A percentile compares a stretch with the other conserved stretches of the same genome.
Conservation (phyloP, 169 alveolate genomes). For the Plasmodium coatneyi region DNA sequence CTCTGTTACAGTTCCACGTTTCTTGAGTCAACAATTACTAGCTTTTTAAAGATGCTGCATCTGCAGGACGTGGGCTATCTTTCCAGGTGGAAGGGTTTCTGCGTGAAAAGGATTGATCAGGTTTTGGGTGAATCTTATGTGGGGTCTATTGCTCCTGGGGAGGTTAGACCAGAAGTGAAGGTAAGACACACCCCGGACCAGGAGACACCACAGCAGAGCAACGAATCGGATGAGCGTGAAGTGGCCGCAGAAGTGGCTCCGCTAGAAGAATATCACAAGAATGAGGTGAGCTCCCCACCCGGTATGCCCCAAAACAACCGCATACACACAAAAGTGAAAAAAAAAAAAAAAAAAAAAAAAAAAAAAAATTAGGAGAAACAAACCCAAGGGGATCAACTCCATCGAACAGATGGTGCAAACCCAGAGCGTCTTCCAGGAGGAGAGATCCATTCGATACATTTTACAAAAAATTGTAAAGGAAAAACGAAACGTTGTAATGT, state of each 20-base stretch:
- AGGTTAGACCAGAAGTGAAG: not conserved
- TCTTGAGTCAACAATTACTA: not conserved
- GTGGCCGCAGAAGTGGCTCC: not conserved
- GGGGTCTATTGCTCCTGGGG: not conserved
- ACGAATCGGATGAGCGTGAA: not conserved
- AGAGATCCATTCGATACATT: not conserved
- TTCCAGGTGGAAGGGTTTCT: not conserved
- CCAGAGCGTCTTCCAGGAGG: not conserved
- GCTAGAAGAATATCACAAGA: not conserved
- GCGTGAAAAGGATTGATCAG: not conserved
- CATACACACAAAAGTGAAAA: not conserved
- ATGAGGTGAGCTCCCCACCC: not conserved
- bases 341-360: constrained; percentile 31
- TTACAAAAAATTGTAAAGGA: constrained; percentile 15
- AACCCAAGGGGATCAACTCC: not conserved
- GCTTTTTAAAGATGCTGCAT: not conserved
- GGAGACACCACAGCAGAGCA: not conserved
- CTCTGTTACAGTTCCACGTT: constrained; percentile 50
- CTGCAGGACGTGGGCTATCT: not conserved
- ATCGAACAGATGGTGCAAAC: constrained; percentile 2
- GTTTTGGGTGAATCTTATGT: not conserved
- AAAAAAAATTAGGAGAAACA: not conserved
- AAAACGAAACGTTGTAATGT: not conserved
- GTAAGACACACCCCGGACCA: not conserved
- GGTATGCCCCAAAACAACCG: not conserved